A percentile compares a stretch with the other conserved stretches of the same genome.
Conservation (phyloP, 352 stramenopile species). For the Phytophthora hybrid region DNA sequence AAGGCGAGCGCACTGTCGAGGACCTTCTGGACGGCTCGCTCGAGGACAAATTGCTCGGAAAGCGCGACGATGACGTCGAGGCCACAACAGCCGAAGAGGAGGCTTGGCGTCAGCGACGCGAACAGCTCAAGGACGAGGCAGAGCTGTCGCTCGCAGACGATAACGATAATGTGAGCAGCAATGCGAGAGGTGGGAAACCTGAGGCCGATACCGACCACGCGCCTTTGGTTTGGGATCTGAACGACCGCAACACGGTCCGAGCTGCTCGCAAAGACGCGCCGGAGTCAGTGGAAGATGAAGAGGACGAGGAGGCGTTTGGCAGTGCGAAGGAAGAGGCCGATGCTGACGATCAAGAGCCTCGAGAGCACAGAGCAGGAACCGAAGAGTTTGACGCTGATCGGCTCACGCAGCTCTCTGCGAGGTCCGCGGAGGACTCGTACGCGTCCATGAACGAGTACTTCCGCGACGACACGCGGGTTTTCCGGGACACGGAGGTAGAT, state of each 20-base stretch:
- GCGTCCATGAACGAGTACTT: constrained; percentile 26
- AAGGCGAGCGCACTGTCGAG: constrained; percentile 46
- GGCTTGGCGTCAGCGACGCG: constrained; percentile 40
- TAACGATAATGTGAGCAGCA: constrained; percentile 5
- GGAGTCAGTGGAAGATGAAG: constrained; percentile 38
- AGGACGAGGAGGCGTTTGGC: constrained; percentile 41
- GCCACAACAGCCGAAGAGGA: constrained; percentile 37
- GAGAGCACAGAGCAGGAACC: background rate
- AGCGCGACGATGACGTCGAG: constrained; percentile 34
- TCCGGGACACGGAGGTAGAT: constrained; percentile 45
- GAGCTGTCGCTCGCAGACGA: constrained; percentile 35
- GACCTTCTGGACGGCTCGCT: constrained; percentile 51
- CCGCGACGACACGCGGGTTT: constrained; percentile 33
- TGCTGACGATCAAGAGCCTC: constrained; percentile 26
- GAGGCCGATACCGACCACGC: background rate
- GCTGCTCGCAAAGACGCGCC: constrained; percentile 17
- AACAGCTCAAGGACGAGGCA: constrained; percentile 36
- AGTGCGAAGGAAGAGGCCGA: constrained; percentile 37
- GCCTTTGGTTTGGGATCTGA: constrained; percentile 32
- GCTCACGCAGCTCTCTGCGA: constrained; percentile 28
- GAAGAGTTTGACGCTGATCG: constrained; percentile 17
- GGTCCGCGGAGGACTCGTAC: constrained; percentile 44
- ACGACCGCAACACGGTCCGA: constrained; percentile 31
- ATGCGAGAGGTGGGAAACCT: background rate
- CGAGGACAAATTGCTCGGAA: constrained; percentile 64